Base-by-base conservation (phyloP, 2,329 filamentous ascomycete species). In the Torrubiella hemipterigena region DNA sequence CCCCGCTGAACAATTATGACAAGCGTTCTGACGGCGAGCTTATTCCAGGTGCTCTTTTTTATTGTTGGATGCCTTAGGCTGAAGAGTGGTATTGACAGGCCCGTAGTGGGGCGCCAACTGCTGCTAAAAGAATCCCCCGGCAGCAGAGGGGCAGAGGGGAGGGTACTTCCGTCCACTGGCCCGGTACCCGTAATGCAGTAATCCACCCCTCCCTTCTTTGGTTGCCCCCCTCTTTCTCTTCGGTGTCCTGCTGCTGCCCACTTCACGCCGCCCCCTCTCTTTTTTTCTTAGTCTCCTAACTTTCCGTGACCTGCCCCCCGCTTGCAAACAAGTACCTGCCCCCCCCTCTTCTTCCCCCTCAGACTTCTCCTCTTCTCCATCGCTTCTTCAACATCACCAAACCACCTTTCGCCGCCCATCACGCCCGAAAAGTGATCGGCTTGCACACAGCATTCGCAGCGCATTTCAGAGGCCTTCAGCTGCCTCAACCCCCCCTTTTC, bases 381-480 rank as follows among this genome's bases (percentile, higher is more conserved):
- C 21, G 21, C 29, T 29, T 22, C 17, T 25, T 17, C 25, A 21
- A 28, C 33, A 28, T 31, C 27, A 21, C 12, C 20, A 15, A 15
- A 13, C 27, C 14, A n/a, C 17, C 10, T 24, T 27, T 31, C n/a
- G 23, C 12, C 21, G 17, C 13, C 15, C 17, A 30, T 14, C 31
- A 31, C 33, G 27, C 24, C 25, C 28, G 21, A 14, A 29, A 27
- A n/a, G 22, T 24, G 22, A 24, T 24, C 22, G 22, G 22, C 10
- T 14, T 24, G 12, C 14, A n/a, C 22, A 24, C 12, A n/a, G 5
- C 22, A 6, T 14, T 24, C 12, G 12, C 12, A 24, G 12, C 14
- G 12, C 12, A 24, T 24, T 24, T 14, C 12, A 43, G 43, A 55
- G 49, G 51, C 44, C 38, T 40, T 35, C 30, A 44, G 37, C 45